Evolutionary conservation across 73 alveolate species (phyloP), one percentile per base, ranked within the genome.

Genomic region (Paramecium pentaurelia): DNA sequence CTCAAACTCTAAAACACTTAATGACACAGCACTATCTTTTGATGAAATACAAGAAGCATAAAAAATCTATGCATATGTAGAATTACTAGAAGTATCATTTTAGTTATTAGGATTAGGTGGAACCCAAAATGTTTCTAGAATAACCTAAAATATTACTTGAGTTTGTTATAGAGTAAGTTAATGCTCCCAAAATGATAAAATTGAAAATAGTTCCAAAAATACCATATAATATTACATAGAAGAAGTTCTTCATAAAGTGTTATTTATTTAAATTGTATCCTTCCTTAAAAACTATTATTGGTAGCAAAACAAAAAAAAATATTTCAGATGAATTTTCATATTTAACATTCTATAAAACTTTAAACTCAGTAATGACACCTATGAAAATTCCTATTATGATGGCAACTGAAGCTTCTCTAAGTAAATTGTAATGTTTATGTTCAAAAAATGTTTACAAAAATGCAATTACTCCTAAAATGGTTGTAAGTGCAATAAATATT

Each of bases 261-360:
- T 83, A 49, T 47, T 89, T 89, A 37, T 94, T 96, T 77, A 98
- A 94, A 86, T 95, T 97, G 93, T 97, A 98, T 77, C 99, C 99
- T 1, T 98, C 99, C 91, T 98, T 97, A 93, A 98, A 98, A 20
- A 98, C 97, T 27, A 98, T 98, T 16, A 99, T 99, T 2, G 99
- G 99, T 14, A 98, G 93, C 59, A 98, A 96, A 92, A 98, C 96
- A 84, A 96, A 96, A 93, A 98, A 98, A 95, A 98, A 98, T 12
- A 96, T 92, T 37, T 64, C 28, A 2, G 84, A 64, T 11, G 96
- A 94, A 28, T 96, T 97, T 3, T 89, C 94, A 71, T 20, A 80
- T 0, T 22, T 18, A 25, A 47, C n/a, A 0, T 80, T 1, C 54
- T 40, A 30, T 4, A 47, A 12, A 44, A 12, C 3, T 80, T 2